Base-by-base conservation (phyloP, 176 grass and related monocot genomes). In the Eleusine indica region DNA sequence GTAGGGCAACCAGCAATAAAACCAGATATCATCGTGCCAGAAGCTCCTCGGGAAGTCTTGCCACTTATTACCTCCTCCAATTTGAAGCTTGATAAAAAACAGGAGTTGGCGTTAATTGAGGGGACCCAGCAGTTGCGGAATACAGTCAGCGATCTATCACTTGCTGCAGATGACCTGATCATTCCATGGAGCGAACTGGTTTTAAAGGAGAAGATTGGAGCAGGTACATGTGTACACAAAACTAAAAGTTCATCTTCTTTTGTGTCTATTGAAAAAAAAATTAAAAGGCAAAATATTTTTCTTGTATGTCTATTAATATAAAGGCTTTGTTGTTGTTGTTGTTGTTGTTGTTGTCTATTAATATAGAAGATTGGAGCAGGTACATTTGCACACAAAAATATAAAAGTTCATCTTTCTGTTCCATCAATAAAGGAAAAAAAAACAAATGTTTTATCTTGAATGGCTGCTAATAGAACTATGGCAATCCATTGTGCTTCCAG, bases 201-300 rank as follows among this genome's bases (percentile, higher is more conserved):
- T 83, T 78, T 98, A 70, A 98, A 92, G 81, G 93, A 98, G 84
- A 98, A 91, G 70, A 98, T 98, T 86, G 96, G 96, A 77, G 96
- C 91, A 91, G 96, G 96, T 98, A 92, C 66, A 68, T 28, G 28
- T 42, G 21, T 28, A 17, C 38, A 82, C 35, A 51, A n/a, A 38
- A 83, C 8, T 39, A 8, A 9, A 73, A 74, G 11, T 83, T 79
- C 3, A 51, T 38, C 29, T 40, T 78, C 66, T 58, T 78, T 21
- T 79, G 64, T 30, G 32, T 37, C 46, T 4, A 38, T 28, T 37
- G n/a, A 16, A 29, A 65, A 72, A 73, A 66, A 15, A n/a, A 9
- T 35, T 35, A 68, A 29, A 74, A 44, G 9, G 2, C 3, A 8
- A 47, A 44, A 44, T 44, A 47, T 47, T 47, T 47, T 10, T 47